phyloP scores from a whole-genome alignment of 2,329 filamentous ascomycete genomes.

The Apiospora rasikravindrae region DNA sequence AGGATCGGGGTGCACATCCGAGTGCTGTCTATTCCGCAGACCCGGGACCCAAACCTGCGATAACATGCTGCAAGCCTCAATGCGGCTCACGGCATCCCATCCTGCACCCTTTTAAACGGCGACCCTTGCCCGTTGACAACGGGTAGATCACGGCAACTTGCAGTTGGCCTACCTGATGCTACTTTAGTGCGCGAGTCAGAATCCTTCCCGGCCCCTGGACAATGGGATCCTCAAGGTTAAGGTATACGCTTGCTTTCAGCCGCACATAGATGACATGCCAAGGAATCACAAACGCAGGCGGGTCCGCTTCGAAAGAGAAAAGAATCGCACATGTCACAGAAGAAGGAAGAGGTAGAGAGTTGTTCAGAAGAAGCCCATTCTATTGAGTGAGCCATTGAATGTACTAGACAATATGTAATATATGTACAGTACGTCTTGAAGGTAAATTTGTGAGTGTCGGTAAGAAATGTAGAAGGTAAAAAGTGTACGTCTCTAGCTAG shows the following conservation, averaged over 20 bases:
- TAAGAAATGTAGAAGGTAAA: constrained; percentile 1
- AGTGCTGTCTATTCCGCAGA: not conserved
- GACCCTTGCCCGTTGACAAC: not conserved
- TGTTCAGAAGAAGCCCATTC: not conserved
- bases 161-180: not conserved
- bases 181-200: constrained; percentile 1
- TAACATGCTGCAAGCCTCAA: too few species aligned
- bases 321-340: not conserved
- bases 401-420: constrained; percentile 14
- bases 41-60: not conserved
- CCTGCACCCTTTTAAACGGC: not conserved
- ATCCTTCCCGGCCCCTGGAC: not conserved
- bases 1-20: not conserved
- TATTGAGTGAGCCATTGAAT: constrained; percentile 1
- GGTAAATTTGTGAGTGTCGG: not conserved
- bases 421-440: not conserved
- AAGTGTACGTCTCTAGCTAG: not conserved
- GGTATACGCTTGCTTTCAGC: not conserved
- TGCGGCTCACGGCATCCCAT: not conserved
- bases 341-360: not conserved
- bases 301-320: not conserved
- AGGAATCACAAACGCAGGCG: not conserved
- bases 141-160: constrained; percentile 8
- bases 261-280: not conserved
- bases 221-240: not conserved